Evolutionary conservation across 2,329 filamentous ascomycete genomes (phyloP), one percentile per base, ranked within the genome.

Genomic region (Neofusicoccum cordaticola): DNA sequence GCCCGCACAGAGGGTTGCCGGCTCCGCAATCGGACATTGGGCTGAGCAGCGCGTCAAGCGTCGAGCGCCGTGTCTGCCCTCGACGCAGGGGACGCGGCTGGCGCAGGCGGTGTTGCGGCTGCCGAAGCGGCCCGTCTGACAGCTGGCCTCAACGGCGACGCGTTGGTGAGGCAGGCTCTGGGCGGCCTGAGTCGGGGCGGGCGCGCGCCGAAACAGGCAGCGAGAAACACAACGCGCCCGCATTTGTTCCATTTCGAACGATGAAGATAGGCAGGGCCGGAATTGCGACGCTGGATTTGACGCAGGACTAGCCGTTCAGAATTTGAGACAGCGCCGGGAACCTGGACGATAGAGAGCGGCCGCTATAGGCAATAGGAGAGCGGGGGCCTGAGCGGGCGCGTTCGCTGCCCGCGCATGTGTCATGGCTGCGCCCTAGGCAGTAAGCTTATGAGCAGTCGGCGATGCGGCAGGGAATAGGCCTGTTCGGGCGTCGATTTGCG

Each of bases 401-500:
- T 58, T 58, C 53, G 53, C 39, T 58, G 53, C 53, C 53, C 53
- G 53, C 35, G 27, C 53, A 35, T 58, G 52, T 57, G 52, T 57
- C 52, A 57, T 57, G 52, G 39, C 39, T 6, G 19, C 37, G 52
- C 52, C 39, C 52, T 42, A 58, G 34, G 53, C 53, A 58, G 53
- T 58, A 58, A 58, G 53, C 53, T 58, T 58, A 58, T 58, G 53
- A 35, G 41, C n/a, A 58, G 39, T 58, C 53, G 39, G 39, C 39
- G 39, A 58, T 58, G 53, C 53, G 15, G 53, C 53, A 58, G 53
- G 53, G 53, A 45, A 58, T 13, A 42, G 15, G 39, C 53, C 22
- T 58, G 53, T 58, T 42, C 22, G 9, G 15, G 4, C 8, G 22
- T 58, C 53, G 53, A 58, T 58, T 58, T 42, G 39, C 53, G 53